phyloP scores from a whole-genome alignment of 495 filamentous ascomycete genomes.

The Lichenothelia convexa region DNA sequence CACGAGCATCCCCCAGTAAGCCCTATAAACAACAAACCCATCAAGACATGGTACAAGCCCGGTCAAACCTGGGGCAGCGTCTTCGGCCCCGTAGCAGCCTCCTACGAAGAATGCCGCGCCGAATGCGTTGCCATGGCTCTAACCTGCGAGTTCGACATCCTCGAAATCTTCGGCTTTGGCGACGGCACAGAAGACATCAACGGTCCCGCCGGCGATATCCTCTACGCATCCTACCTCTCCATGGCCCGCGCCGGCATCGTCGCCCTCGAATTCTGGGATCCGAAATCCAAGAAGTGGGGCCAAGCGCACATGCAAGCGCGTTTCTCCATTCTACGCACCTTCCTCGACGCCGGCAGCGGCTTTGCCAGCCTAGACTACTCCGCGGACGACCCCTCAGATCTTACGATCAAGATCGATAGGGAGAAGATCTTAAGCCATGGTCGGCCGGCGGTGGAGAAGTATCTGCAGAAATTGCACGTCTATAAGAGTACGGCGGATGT shows the following conservation, averaged over 20 bases:
- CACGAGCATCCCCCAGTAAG: conserved; percentile 56
- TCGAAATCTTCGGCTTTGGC: conserved; percentile 83
- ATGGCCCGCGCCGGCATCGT: conserved; percentile 83
- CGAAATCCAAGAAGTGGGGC: conserved; percentile 76
- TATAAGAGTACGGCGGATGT: conserved; percentile 85
- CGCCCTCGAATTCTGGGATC: conserved; percentile 79
- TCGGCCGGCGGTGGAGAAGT: conserved; percentile 63
- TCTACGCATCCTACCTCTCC: conserved; percentile 68
- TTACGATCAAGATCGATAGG: conserved; percentile 64
- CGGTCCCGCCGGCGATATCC: conserved; percentile 61
- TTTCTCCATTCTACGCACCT: conserved; percentile 72
- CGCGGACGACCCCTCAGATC: conserved; percentile 58
- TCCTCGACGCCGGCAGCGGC: conserved; percentile 64
- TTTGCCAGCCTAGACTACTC: conserved; percentile 66
- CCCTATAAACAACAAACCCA: conserved; percentile 56
- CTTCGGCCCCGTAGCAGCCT: conserved; percentile 68
- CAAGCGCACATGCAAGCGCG: conserved; percentile 91
- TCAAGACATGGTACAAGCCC: conserved; percentile 78
- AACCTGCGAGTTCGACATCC: conserved; percentile 69
- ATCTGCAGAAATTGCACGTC: conserved; percentile 78
- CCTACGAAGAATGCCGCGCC: conserved; percentile 70
- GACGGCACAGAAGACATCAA: conserved; percentile 49
- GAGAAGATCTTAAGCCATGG: conserved; percentile 51
- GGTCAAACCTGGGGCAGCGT: conserved; percentile 88
- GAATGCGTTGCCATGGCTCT: conserved; percentile 91